phyloP scores from a whole-genome alignment of 2,329 filamentous ascomycete genomes.

The Cyanodermella asteris region DNA sequence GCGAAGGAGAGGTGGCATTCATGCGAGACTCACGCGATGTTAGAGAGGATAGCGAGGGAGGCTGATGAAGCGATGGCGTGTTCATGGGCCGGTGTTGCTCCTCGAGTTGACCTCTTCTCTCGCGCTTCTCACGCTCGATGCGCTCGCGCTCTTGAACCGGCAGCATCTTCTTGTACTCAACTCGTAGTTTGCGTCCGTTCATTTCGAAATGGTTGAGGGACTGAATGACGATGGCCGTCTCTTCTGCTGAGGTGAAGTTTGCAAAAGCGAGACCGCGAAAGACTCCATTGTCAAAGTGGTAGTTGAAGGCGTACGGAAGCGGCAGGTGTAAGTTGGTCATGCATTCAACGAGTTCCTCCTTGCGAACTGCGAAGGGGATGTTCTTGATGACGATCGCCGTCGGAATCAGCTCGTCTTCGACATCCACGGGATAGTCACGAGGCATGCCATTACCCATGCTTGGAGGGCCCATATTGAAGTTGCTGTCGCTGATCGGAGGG shows the following conservation, averaged over 20 bases:
- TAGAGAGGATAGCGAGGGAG: constrained; percentile 69
- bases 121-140: constrained; percentile 91
- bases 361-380: constrained; percentile 94
- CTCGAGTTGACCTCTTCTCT: constrained; percentile 84
- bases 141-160: constrained; percentile 83
- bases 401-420: constrained; percentile 91
- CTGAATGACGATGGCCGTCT: constrained; percentile 81
- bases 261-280: constrained; percentile 92
- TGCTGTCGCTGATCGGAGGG: too few relatives aligned
- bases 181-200: constrained; percentile 77
- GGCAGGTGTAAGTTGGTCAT: constrained; percentile 92
- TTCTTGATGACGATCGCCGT: constrained; percentile 99
- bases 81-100: constrained; percentile 73
- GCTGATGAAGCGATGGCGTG: constrained; percentile 47
- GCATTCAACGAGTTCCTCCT: constrained; percentile 75
- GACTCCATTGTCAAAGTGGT: constrained; percentile 95
- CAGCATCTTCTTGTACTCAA: constrained; percentile 99
- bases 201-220: constrained; percentile 90
- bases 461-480: constrained; percentile 21
- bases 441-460: too few relatives aligned
- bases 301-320: constrained; percentile 96
- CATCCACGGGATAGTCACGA: too few relatives aligned
- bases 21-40: constrained; percentile 40
- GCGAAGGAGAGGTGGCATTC: constrained; percentile 42
- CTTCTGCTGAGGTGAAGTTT: constrained; percentile 89